Evolutionary conservation across 129 eudicot genomes (phyloP).

Genomic region (Flaveria brownii): DNA sequence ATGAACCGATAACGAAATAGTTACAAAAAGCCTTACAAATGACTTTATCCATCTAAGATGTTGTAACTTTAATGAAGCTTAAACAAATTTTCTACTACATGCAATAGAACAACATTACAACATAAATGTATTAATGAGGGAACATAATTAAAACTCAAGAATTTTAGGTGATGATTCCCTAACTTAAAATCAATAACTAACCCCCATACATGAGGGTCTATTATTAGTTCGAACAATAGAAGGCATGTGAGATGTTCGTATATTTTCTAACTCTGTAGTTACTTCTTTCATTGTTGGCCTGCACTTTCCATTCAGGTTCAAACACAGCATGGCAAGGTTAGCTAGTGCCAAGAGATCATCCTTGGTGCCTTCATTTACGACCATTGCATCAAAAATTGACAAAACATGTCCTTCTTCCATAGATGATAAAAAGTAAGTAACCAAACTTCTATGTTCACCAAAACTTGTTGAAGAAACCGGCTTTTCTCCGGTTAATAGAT

Average conservation of each 20-base stretch:
- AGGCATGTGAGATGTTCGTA: background rate
- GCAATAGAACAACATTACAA: background rate
- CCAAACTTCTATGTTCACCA: background rate
- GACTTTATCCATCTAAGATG: too few relatives aligned
- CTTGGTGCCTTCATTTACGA: background rate
- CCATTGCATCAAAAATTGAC: background rate
- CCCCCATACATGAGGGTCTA: too few relatives aligned
- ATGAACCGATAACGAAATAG: too few relatives aligned
- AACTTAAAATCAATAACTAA: background rate
- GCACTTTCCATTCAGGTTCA: background rate
- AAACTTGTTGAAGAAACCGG: background rate
- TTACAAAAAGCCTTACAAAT: too few relatives aligned
- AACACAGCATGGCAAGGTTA: background rate
- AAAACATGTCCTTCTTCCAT: background rate
- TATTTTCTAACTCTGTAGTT: background rate
- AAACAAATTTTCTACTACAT: too few relatives aligned
- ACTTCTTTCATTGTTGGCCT: constrained; percentile 4
- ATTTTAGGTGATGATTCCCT: background rate
- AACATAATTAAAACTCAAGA: background rate
- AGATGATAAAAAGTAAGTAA: background rate
- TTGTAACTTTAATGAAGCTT: too few relatives aligned
- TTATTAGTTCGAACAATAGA: background rate
- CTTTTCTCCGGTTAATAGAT: background rate
- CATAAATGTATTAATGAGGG: background rate
- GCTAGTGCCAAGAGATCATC: background rate